phyloP scores from a whole-genome alignment of 179 eudicot genomes.

The Beta lomatogona region DNA sequence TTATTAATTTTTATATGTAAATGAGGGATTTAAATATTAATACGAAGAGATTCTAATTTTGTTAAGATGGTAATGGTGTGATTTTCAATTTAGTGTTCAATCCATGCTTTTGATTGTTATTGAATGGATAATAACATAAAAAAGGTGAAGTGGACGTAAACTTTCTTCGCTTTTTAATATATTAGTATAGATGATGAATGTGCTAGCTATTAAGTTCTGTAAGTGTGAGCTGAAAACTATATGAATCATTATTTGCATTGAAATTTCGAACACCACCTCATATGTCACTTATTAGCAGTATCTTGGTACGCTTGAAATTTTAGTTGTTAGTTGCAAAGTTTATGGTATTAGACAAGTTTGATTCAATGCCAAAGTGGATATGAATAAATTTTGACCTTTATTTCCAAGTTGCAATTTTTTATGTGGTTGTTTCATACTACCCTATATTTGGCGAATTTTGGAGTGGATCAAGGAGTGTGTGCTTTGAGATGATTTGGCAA shows the following conservation, averaged over 20 bases:
- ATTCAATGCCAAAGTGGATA: neutral
- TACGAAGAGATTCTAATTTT: too few relatives aligned
- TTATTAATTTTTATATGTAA: too few relatives aligned
- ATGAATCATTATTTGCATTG: neutral
- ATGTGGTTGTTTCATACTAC: neutral
- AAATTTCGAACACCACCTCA: neutral
- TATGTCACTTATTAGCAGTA: neutral
- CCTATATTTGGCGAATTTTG: neutral
- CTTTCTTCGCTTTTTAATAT: too few relatives aligned
- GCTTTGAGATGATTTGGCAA: neutral
- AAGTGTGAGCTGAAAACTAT: neutral
- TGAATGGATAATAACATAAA: too few relatives aligned
- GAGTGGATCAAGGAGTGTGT: neutral
- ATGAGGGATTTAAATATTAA: too few relatives aligned
- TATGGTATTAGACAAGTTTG: slow-evolving; percentile 8
- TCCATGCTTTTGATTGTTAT: too few relatives aligned
- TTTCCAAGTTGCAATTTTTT: neutral
- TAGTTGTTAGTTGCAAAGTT: neutral
- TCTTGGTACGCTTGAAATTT: neutral
- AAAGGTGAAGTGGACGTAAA: too few relatives aligned
- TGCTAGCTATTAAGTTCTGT: neutral
- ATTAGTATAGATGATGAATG: neutral
- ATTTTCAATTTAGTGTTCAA: too few relatives aligned
- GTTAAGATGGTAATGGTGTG: too few relatives aligned
- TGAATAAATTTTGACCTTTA: neutral